A percentile compares a stretch with the other conserved stretches of the same genome.
Evolutionary conservation across 2,329 filamentous ascomycete species (phyloP).

Genomic region (Colletotrichum magnum): DNA sequence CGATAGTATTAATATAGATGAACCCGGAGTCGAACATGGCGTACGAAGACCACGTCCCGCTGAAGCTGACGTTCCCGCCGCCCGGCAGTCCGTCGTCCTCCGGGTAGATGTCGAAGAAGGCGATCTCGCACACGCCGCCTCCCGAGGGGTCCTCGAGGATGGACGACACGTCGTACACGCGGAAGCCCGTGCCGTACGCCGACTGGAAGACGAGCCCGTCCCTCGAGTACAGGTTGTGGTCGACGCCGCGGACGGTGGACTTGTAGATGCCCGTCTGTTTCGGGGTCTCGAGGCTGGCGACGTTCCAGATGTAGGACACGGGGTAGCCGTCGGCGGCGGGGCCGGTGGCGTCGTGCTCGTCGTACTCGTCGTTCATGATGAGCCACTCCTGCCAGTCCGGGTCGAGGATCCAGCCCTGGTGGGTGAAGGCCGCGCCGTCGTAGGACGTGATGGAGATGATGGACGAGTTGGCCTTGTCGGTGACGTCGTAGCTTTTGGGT

Average conservation of each 20-base stretch:
- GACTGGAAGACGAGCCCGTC: slow-evolving; percentile 59
- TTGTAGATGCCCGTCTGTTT: slow-evolving; percentile 59
- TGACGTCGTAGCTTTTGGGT: slow-evolving; percentile 58
- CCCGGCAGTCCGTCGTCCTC: slow-evolving; percentile 59
- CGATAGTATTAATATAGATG: slow-evolving; percentile 59
- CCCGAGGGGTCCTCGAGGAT: slow-evolving; percentile 53
- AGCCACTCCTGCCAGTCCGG: slow-evolving; percentile 54
- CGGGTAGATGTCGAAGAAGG: slow-evolving; percentile 62
- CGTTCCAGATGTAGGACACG: slow-evolving; percentile 65
- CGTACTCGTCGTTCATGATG: slow-evolving; percentile 64
- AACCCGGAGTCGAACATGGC: slow-evolving; percentile 58
- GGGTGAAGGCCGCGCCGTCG: slow-evolving; percentile 68
- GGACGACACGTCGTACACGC: slow-evolving; percentile 50
- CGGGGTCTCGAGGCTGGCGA: slow-evolving; percentile 56
- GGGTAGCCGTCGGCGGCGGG: slow-evolving; percentile 58
- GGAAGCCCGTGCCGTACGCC: slow-evolving; percentile 61
- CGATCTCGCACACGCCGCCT: slow-evolving; percentile 56
- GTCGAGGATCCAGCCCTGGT: slow-evolving; percentile 68
- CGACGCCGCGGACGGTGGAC: slow-evolving; percentile 52
- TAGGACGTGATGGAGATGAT: slow-evolving; percentile 68
- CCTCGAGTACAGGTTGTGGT: slow-evolving; percentile 61
- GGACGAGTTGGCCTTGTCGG: slow-evolving; percentile 60
- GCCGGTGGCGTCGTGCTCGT: slow-evolving; percentile 57
- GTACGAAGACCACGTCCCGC: slow-evolving; percentile 60
- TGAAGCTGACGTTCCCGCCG: slow-evolving; percentile 52